phyloP scores from a whole-genome alignment of 768 basidiomycete species.

The Hericium coralloides region DNA sequence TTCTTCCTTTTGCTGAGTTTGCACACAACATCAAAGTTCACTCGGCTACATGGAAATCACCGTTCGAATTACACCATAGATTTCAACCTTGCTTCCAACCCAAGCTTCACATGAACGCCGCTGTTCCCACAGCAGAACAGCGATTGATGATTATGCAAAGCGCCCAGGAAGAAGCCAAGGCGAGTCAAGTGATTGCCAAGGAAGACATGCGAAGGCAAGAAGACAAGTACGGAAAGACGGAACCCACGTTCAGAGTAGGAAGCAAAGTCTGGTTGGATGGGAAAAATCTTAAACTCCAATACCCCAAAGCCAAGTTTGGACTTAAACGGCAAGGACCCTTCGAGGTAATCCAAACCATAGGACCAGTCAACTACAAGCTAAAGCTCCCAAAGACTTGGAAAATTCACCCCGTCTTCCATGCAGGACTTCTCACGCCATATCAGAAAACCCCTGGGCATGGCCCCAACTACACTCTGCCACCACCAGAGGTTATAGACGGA shows the following conservation, averaged over 20 bases:
- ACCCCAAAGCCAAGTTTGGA: conserved; percentile 3
- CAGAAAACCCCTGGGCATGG: conserved; percentile 4
- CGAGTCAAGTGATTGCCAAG: not conserved
- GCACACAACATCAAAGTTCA: conserved; percentile 21
- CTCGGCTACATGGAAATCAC: conserved; percentile 14
- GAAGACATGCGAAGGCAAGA: not conserved
- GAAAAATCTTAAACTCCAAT: not conserved
- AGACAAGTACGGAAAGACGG: not conserved
- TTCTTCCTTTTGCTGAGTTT: conserved; percentile 21
- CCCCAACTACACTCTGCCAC: not conserved
- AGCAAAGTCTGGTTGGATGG: conserved; percentile 8
- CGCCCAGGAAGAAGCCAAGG: not conserved
- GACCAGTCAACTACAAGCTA: conserved; percentile 1
- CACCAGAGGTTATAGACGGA: conserved; percentile 4
- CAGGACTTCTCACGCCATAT: conserved; percentile 4
- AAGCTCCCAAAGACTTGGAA: conserved; percentile 2
- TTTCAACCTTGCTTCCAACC: not conserved
- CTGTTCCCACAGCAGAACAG: not conserved
- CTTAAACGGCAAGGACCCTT: conserved; percentile 9
- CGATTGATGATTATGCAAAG: not conserved
- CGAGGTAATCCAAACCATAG: conserved; percentile 3
- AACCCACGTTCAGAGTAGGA: not conserved
- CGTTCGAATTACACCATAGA: conserved; percentile 14
- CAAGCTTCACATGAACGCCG: not conserved
- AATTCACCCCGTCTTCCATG: conserved; percentile 12